Percentiles rank a stretch among this genome's conserved stretches.
Conservation (phyloP, 1,139 yeast species). For the Blastobotrys elegans region DNA sequence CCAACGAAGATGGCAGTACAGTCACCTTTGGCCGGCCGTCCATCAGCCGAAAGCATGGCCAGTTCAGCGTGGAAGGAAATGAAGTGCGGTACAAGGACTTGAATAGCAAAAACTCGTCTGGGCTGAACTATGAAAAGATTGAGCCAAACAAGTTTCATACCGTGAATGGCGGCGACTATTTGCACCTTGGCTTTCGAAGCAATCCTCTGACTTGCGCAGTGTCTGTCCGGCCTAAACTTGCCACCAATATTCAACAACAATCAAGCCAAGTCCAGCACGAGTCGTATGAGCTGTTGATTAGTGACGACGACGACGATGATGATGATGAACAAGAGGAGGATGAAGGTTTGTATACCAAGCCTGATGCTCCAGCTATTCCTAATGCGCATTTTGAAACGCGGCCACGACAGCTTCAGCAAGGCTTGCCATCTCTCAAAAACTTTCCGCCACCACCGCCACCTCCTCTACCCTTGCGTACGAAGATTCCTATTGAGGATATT, state of each 20-base stretch:
- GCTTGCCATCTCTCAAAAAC: no score
- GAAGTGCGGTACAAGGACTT: slow-evolving; percentile 18
- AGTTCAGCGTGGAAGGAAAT: slow-evolving; percentile 14
- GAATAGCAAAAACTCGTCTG: slow-evolving; percentile 22
- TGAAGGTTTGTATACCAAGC: no score
- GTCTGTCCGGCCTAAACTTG: no score
- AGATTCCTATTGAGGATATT: no score
- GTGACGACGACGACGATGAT: background rate
- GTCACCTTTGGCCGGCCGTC: slow-evolving; percentile 18
- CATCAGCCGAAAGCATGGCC: slow-evolving; percentile 23
- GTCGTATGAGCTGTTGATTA: background rate
- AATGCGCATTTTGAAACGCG: background rate
- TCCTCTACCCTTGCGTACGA: no score
- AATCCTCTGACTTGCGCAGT: background rate
- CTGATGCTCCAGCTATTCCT: no score
- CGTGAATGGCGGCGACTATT: background rate
- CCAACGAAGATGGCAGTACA: background rate
- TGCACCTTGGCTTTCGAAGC: background rate
- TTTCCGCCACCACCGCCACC: no score
- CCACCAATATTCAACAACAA: no score
- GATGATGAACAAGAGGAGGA: background rate
- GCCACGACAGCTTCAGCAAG: no score
- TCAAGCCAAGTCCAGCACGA: background rate
- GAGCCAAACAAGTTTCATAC: background rate
- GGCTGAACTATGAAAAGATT: slow-evolving; percentile 12